Evolutionary conservation across 306 rosid species (phyloP).

Genomic region (Heteromeles arbutifolia): DNA sequence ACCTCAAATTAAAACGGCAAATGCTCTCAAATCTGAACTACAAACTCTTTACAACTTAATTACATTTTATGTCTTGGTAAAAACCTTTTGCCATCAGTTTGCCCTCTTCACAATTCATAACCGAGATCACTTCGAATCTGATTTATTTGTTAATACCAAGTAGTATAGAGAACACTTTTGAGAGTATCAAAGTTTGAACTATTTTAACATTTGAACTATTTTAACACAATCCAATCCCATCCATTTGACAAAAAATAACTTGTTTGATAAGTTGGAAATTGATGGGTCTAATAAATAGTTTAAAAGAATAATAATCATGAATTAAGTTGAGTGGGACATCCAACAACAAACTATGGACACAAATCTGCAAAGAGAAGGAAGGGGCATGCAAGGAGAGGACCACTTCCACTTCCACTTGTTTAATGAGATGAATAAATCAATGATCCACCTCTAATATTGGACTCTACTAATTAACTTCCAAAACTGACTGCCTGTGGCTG

Average conservation of each 20-base stretch:
- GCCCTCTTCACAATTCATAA: neutral
- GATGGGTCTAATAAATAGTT: neutral
- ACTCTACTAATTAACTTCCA: too few species aligned
- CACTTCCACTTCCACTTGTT: neutral
- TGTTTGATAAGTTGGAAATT: neutral
- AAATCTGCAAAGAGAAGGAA: too few species aligned
- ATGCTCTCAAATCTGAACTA: too few species aligned
- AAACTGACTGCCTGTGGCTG: too few species aligned
- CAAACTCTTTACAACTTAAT: neutral
- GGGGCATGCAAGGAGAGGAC: too few species aligned
- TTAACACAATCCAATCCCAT: neutral
- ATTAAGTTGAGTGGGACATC: neutral
- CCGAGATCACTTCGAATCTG: neutral
- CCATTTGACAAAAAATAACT: neutral
- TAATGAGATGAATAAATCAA: too few species aligned
- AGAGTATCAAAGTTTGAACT: too few species aligned
- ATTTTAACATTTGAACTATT: neutral
- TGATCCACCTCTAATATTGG: too few species aligned
- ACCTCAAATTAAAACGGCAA: neutral
- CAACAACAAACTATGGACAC: neutral
- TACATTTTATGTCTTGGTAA: too few species aligned
- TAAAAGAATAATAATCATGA: neutral
- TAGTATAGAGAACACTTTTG: too few species aligned
- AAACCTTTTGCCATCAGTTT: neutral
- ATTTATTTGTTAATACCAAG: neutral